Evolutionary conservation across 306 rosid genomes (phyloP), one percentile per base, ranked within the genome.

Genomic region (Dryas drummondii): DNA sequence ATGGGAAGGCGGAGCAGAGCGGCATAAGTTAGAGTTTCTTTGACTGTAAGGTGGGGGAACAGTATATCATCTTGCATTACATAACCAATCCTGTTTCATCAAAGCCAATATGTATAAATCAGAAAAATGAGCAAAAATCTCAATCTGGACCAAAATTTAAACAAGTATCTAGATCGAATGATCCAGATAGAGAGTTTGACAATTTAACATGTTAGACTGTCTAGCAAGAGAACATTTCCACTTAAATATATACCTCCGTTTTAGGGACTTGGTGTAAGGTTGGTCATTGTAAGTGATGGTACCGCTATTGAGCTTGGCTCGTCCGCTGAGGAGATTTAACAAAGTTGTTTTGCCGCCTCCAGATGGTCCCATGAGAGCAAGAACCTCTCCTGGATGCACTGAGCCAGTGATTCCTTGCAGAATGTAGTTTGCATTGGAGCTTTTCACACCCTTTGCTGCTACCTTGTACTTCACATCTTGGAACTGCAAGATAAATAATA

Each of bases 351-450:
- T 90, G 73, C 92, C 92, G 42, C 69, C 88, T 27, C 96, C 92
- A n/a, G 92, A 87, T 72, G 92, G 92, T 44, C 96, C 96, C 92
- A 90, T 87, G 8, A 90, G 75, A 7, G 96, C 96, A 53, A 90
- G 65, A 40, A 86, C 76, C 62, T 84, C 80, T 0, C 88, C 96
- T 11, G 89, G 89, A 9, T 53, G 51, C 63, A 70, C 74, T 54
- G 74, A 70, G 0, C 74, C 74, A 10, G 63, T 54, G 74, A 70
- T 42, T 4, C 74, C 74, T 16, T 70, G 64, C 40, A 70, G 52
- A 5, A 70, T 54, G 41, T 59, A 54, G 17, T 19, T 57, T 70
- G 52, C 37, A 52, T 16, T 40, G 52, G 62, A 37, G 61, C 74
- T 52, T 46, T 70, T 70, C 63, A 70, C 17, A 54, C 53, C 44